These are phyloP conservation scores for Coffea eugenioides DNA, from an alignment of 257 asterid genomes.

Conservation along the genomic window DNA sequence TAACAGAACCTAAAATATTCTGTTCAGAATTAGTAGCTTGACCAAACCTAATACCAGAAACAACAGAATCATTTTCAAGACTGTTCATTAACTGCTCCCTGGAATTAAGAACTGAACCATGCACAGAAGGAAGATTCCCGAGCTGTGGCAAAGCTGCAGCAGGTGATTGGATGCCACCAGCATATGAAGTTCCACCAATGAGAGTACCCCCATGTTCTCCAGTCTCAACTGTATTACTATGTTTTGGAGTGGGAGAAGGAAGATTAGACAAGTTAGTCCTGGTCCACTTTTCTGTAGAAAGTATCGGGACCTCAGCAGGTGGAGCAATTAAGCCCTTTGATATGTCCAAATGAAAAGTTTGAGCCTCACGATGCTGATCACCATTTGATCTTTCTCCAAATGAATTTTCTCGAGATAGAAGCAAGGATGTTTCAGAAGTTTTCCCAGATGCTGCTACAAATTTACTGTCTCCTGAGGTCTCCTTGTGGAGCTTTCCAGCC, in stretches of 20 bases:
- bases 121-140: constrained; percentile 35
- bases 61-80: constrained; percentile 13
- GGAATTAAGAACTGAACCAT: constrained; percentile 44
- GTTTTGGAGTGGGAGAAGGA: constrained; percentile 86
- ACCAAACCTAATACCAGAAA: constrained; percentile 40
- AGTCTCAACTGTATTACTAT: constrained; percentile 35
- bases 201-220: constrained; percentile 34
- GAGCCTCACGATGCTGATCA: constrained; percentile 36
- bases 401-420: constrained; percentile 36
- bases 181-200: constrained; percentile 33
- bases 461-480: constrained; percentile 33
- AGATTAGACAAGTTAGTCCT: constrained; percentile 43
- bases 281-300: constrained; percentile 46
- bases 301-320: constrained; percentile 33
- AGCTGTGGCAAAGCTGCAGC: constrained; percentile 42
- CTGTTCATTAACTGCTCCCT: constrained; percentile 31
- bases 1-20: constrained; percentile 29
- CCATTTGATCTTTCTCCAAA: constrained; percentile 30
- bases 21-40: constrained; percentile 50
- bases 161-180: constrained; percentile 44
- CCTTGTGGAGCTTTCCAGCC: constrained; percentile 69
- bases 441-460: constrained; percentile 29
- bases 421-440: constrained; percentile 30
- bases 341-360: constrained; percentile 14
- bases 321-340: constrained; percentile 21